Base-by-base conservation (phyloP, 2,329 filamentous ascomycete genomes). In the Pseudohalonectria lignicola region DNA sequence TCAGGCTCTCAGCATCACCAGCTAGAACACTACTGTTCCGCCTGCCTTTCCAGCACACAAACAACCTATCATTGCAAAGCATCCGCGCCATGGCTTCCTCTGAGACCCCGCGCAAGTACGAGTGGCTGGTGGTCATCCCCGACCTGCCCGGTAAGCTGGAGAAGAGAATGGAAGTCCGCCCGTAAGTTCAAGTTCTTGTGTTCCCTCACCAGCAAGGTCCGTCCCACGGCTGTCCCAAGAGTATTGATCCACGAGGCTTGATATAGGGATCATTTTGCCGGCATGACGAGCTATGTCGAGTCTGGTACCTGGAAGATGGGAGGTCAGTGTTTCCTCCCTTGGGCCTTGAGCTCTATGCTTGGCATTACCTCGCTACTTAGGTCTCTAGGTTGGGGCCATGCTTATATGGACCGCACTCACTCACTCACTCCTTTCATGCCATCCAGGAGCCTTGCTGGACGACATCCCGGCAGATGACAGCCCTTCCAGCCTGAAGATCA, bases 71-170 rank as follows among this genome's bases (percentile, higher is more conserved):
- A n/a, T n/a, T n/a, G n/a, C n/a, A n/a, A n/a, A n/a, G 12, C 16
- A 17, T 35, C 31, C 48, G 49, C 47, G 52, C 43, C 37, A 56
- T 56, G 54, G 47, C 53, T n/a, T 45, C 50, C 17, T 37, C 49
- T 12, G 38, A 20, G 8, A 9, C 44, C 1, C 43, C 54, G 34
- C 49, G 54, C 34, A 71, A 69, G 52, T 69, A 62, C 43, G 77
- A 84, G 56, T 86, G 78, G 65, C 69, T 86, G 28, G 77, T 80
- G 48, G 66, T 86, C 41, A 53, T 84, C 28, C 81, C 78, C 11
- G 81, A 86, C 56, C 73, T 76, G 55, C 69, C 76, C 2, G 76
- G 71, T 30, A 64, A 58, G 16, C 59, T 69, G 42, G 66, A 67
- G 46, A 81, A 80, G 66, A 66, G 81, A 39, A 59, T 83, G 19